Percentiles rank a stretch among this genome's conserved stretches.
These are phyloP conservation scores for Rhizopus microsporus DNA, from an alignment of 371 early-diverging fungal species.

Conservation along the genomic window DNA sequence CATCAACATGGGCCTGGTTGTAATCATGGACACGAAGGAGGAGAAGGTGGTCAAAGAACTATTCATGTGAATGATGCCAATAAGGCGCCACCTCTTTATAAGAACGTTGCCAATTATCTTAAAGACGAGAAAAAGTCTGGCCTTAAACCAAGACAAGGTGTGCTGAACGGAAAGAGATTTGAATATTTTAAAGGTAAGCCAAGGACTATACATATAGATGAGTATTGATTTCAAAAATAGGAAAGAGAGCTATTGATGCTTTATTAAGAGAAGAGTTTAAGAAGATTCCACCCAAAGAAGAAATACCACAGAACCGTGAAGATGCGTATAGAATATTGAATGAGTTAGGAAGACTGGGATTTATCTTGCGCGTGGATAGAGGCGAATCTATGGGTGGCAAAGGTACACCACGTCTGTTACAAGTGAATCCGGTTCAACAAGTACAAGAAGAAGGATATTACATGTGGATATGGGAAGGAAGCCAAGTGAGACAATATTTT, in stretches of 20 bases:
- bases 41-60: conserved; percentile 13
- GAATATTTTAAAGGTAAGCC: conserved; percentile 88
- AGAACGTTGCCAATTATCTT: conserved; percentile 38
- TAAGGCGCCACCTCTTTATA: conserved; percentile 40
- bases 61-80: conserved; percentile 48
- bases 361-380: conserved; percentile 75
- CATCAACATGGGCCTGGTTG: conserved; percentile 33
- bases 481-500: conserved; percentile 73
- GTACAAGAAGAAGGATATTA: conserved; percentile 87
- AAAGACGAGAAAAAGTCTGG: conserved; percentile 61
- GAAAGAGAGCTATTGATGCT: conserved; percentile 78
- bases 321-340: conserved; percentile 69
- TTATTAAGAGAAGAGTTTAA: conserved; percentile 71
- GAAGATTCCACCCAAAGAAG: conserved; percentile 49
- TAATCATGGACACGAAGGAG: conserved; percentile 22
- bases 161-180: conserved; percentile 88
- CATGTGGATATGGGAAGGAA: conserved; percentile 96
- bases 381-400: conserved; percentile 57
- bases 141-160: conserved; percentile 81
- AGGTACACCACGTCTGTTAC: conserved; percentile 54
- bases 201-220: background rate
- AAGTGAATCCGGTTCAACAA: conserved; percentile 66
- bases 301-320: conserved; percentile 56
- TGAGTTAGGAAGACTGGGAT: conserved; percentile 68
- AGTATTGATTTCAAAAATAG: conserved; percentile 2